Evolutionary conservation across 73 alveolate genomes (phyloP), one percentile per base, ranked within the genome.

Genomic region (Breviolum minutum): DNA sequence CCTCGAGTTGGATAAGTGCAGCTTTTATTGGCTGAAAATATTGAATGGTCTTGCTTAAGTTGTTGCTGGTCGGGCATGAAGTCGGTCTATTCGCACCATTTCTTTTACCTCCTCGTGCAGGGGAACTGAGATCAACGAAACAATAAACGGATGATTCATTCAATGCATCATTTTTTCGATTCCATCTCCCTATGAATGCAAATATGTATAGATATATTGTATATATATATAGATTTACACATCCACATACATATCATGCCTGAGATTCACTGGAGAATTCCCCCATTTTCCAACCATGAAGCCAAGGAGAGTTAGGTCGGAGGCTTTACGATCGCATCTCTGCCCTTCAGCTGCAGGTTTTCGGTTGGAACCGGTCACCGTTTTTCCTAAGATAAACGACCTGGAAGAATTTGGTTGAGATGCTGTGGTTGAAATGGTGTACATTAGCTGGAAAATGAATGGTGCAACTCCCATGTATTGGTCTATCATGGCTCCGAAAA

Each of bases 241-340:
- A 40, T 40, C 0, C 54, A 40, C 54, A 40, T 40, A 40, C 54
- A 40, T 40, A 40, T 40, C 77, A 66, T 68, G 77, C 24, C n/a
- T 1, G 17, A 17, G 77, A 17, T 1, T 17, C 77, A 68, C 6
- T 68, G 17, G 77, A 1, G 77, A 6, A 17, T 68, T 68, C 77
- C 77, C 24, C 2, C 8, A 22, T 68, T 22, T 68, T 6, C 77
- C 77, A 68, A 68, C 77, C 3, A 22, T 26, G 86, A 40, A 5
- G 19, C 87, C 62, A 6, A 90, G 96, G 96, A n/a, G 96, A 90
- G 70, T 54, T 90, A 61, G 96, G 96, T 5, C 86, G 96, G 32
- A 54, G 96, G 87, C 96, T 90, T 30, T 90, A 90, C 87, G 84
- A 70, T 80, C 96, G 96, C 26, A 90, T 90, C 86, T 90, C 96